These are phyloP conservation scores for Zoysia japonica DNA, from an alignment of 176 grass and related monocot genomes.

Conservation along the genomic window DNA sequence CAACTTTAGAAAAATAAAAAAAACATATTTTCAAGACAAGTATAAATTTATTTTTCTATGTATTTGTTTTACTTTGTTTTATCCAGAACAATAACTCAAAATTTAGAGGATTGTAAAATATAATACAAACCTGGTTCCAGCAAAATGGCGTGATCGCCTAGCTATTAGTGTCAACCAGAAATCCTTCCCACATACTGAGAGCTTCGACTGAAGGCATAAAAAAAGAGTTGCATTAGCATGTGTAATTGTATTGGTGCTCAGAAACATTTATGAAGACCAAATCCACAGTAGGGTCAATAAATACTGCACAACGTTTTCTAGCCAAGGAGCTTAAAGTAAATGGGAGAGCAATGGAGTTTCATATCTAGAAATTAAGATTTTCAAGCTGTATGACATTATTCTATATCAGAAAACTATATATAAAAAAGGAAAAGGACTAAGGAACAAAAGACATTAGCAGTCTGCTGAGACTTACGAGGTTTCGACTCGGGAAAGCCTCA, in stretches of 20 bases:
- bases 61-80: not conserved
- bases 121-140: slow-evolving; percentile 84
- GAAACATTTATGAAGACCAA: not conserved
- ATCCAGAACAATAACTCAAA: slow-evolving; percentile 17
- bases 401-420: slow-evolving; percentile 18
- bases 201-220: slow-evolving; percentile 68
- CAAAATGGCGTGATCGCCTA: slow-evolving; percentile 97
- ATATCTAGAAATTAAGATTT: slow-evolving; percentile 13
- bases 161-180: slow-evolving; percentile 96
- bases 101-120: slow-evolving; percentile 27
- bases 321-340: not conserved
- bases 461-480: slow-evolving; percentile 61
- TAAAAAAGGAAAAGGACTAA: not conserved
- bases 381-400: not conserved
- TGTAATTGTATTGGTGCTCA: slow-evolving; percentile 9
- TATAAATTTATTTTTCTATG: slow-evolving; percentile 9
- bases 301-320: not conserved
- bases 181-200: slow-evolving; percentile 71
- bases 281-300: not conserved
- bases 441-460: slow-evolving; percentile 34
- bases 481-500: slow-evolving; percentile 56
- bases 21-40: not conserved
- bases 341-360: slow-evolving; percentile 11
- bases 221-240: slow-evolving; percentile 36
- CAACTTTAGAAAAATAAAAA: not conserved